Conservation (phyloP, 1,284 basidiomycete genomes). For the Ceratobasidium sp. region DNA sequence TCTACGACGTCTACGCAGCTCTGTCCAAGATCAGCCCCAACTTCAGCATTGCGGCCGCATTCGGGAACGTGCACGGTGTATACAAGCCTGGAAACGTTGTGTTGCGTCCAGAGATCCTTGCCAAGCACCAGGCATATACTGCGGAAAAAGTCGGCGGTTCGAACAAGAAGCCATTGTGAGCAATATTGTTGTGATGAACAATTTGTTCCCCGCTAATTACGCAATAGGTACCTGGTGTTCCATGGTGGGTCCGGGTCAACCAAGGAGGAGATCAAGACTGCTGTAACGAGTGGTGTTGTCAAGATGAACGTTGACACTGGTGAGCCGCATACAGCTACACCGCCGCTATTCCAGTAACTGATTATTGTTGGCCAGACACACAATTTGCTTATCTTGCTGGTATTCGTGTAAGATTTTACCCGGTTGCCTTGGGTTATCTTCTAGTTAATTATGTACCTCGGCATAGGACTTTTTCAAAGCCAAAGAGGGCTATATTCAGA, state of each 20-base stretch:
- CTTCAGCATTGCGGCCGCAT: constrained; percentile 97
- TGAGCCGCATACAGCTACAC: constrained; percentile 52
- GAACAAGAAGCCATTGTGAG: constrained; percentile 84
- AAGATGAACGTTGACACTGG: constrained; percentile 98
- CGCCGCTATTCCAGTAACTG: background rate
- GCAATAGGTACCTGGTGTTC: constrained; percentile 93
- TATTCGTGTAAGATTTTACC: constrained; percentile 74
- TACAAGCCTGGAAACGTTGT: constrained; percentile 96
- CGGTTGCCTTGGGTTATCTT: background rate
- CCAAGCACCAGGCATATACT: constrained; percentile 90
- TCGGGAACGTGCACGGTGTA: constrained; percentile 96
- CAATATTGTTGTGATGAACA: constrained; percentile 45
- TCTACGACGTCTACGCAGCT: constrained; percentile 91
- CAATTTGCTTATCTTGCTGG: constrained; percentile 93
- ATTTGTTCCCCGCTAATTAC: constrained; percentile 9
- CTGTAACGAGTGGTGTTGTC: constrained; percentile 92
- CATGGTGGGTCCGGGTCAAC: constrained; percentile 99
- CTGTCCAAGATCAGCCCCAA: constrained; percentile 89
- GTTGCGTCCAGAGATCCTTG: constrained; percentile 91
- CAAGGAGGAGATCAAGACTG: constrained; percentile 95
- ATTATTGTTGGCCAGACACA: constrained; percentile 68
- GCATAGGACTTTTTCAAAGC: constrained; percentile 82
- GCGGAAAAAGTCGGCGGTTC: constrained; percentile 77
- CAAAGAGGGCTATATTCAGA: constrained; percentile 87
- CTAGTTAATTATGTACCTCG: constrained; percentile 18